Percentiles rank a stretch among this genome's conserved stretches.
Evolutionary conservation across 1,139 yeast genomes (phyloP).

Genomic region (Hyphopichia burtonii): DNA sequence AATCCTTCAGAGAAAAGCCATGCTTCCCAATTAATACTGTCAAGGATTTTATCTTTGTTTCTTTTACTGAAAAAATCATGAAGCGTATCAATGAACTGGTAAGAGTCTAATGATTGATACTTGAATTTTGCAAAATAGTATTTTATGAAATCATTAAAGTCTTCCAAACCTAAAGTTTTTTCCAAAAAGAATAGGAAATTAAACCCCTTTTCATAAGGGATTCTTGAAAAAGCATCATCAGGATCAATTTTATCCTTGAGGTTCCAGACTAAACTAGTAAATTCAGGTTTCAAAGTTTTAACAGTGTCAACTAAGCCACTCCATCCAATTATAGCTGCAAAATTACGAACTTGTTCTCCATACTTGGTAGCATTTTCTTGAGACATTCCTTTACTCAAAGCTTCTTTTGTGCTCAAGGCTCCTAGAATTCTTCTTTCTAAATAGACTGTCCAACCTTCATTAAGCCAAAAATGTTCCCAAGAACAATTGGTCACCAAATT

Average conservation of each 20-base stretch:
- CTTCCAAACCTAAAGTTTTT: conserved; percentile 20
- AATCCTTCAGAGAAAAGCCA: conserved; percentile 33
- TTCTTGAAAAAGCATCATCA: conserved; percentile 84
- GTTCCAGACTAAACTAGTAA: conserved; percentile 37
- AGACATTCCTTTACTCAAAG: conserved; percentile 17
- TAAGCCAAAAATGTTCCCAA: conserved; percentile 94
- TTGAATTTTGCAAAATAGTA: conserved; percentile 31
- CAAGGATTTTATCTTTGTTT: conserved; percentile 17
- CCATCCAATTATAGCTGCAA: conserved; percentile 88
- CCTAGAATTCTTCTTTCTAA: conserved; percentile 83
- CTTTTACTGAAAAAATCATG: conserved; percentile 27
- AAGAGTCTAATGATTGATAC: conserved; percentile 30
- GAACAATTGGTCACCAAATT: conserved; percentile 85
- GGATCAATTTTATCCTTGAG: conserved; percentile 71
- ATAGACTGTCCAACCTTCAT: conserved; percentile 96
- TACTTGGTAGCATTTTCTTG: conserved; percentile 31
- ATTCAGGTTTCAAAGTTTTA: conserved; percentile 44
- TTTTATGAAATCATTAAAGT: conserved; percentile 32
- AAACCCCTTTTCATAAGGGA: conserved; percentile 91
- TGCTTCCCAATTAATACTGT: conserved; percentile 23
- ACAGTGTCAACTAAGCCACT: conserved; percentile 69
- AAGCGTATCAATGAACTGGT: conserved; percentile 28
- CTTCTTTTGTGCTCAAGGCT: conserved; percentile 35
- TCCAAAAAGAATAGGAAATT: conserved; percentile 76
- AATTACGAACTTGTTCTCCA: conserved; percentile 77